phyloP scores from a whole-genome alignment of 1,284 basidiomycete genomes.

The Moniliophthora roreri region DNA sequence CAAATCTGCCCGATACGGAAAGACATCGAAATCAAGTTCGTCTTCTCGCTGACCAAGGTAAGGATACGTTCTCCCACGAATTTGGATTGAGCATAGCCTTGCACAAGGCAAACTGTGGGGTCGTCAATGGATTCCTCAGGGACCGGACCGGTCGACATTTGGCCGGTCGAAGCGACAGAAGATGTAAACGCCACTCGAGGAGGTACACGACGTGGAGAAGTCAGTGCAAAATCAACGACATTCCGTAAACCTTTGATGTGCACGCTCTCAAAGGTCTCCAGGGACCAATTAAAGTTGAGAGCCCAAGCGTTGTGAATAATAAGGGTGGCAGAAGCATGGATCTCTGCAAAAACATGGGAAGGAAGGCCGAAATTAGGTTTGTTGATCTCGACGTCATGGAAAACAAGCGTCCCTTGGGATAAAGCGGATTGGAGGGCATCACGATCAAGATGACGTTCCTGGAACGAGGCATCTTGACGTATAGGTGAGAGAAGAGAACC shows the following conservation, averaged over 20 bases:
- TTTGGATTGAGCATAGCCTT: constrained; percentile 8
- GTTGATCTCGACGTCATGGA: background rate
- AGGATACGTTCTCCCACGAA: constrained; percentile 6
- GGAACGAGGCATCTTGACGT: background rate
- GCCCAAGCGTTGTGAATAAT: background rate
- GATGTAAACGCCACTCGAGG: too few species aligned
- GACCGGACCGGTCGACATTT: background rate
- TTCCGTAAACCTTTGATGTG: too few species aligned
- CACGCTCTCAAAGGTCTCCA: too few species aligned
- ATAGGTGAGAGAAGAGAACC: background rate
- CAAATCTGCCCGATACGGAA: constrained; percentile 7
- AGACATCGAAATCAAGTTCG: background rate
- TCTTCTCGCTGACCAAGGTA: too few species aligned
- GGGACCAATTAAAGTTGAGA: too few species aligned
- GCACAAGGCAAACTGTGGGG: constrained; percentile 4
- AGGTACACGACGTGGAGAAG: too few species aligned
- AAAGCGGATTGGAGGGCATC: background rate
- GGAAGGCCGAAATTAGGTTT: background rate
- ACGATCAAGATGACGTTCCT: background rate
- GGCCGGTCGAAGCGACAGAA: too few species aligned
- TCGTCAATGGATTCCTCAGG: constrained; percentile 5
- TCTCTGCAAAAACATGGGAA: background rate
- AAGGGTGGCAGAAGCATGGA: background rate
- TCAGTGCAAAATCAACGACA: too few species aligned
- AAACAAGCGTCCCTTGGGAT: background rate